Evolutionary conservation across 345 rosid genomes (phyloP), one percentile per base, ranked within the genome.

Genomic region (Heritiera fomes): DNA sequence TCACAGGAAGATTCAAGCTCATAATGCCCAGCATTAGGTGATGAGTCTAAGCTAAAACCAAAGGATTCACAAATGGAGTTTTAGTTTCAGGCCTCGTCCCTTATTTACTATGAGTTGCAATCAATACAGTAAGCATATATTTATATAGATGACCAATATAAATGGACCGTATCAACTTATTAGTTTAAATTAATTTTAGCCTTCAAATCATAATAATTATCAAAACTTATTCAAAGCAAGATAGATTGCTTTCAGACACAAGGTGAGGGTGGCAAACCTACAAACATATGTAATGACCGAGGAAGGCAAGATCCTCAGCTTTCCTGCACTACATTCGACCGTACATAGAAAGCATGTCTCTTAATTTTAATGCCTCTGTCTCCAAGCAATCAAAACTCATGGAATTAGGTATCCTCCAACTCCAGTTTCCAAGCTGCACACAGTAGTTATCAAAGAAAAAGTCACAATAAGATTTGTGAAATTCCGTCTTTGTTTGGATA

Each of bases 391-490:
- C 91, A 75, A 91, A 95, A 84, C 89, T 88, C 82, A 71, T 75
- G 15, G 90, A 82, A 83, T 85, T 84, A 11, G 96, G 97, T 46
- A 95, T 80, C 87, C 97, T 89, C 99, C 99, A 95, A 75, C 92
- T 75, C 99, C 98, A 95, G 77, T 95, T 95, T 78, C 98, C 99
- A 41, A 69, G 83, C 95, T 93, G 87, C 78, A 84, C 50, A 20
- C 20, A 60, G 61, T 32, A 61, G 30, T 50, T 55, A 30, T 15
- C 46, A 60, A 45, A 53, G 45, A 43, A 50, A 71, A 52, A 15
- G 30, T 41, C 14, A 18, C 71, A 11, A 4, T 43, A 15, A 66
- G 50, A 41, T 41, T 14, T 41, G 15, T 41, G 6, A 18, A 40
- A 66, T 18, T 17, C 45, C 10, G 11, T 59, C 34, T 59, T 63